Percentiles rank a stretch among this genome's conserved stretches.
Conservation (phyloP, 805 yeast genomes). For the Yueomyces sp. region DNA sequence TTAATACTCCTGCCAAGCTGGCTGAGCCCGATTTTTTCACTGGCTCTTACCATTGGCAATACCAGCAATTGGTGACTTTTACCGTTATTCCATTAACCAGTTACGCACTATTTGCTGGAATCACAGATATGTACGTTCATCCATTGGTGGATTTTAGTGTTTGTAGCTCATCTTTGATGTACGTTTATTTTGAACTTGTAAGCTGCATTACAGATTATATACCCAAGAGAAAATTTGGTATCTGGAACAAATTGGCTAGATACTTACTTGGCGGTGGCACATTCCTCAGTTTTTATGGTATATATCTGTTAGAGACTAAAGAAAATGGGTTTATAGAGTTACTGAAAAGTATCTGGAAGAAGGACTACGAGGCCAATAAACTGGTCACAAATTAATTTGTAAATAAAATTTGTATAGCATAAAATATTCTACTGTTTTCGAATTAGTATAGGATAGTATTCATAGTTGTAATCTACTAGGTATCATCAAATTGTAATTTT, state of each 20-base stretch:
- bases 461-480: no score
- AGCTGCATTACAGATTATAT: constrained; percentile 70
- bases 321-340: constrained; percentile 49
- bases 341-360: neutral
- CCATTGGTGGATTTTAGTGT: constrained; percentile 45
- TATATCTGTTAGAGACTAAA: constrained; percentile 53
- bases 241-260: constrained; percentile 48
- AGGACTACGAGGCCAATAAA: neutral
- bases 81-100: constrained; percentile 51
- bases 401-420: no score
- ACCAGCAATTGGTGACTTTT: constrained; percentile 47
- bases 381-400: no score
- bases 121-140: constrained; percentile 35
- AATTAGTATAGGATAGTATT: no score
- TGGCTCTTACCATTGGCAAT: constrained; percentile 67
- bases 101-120: constrained; percentile 33
- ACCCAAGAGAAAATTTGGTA: constrained; percentile 60
- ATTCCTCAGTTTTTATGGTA: constrained; percentile 53
- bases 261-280: constrained; percentile 50
- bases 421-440: no score
- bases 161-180: constrained; percentile 43
- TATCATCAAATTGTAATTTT: no score
- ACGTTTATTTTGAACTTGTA: constrained; percentile 59
- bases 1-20: constrained; percentile 29
- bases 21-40: constrained; percentile 43